Evolutionary conservation across 441 rosid species (phyloP).

Genomic region (Populus hybrid): DNA sequence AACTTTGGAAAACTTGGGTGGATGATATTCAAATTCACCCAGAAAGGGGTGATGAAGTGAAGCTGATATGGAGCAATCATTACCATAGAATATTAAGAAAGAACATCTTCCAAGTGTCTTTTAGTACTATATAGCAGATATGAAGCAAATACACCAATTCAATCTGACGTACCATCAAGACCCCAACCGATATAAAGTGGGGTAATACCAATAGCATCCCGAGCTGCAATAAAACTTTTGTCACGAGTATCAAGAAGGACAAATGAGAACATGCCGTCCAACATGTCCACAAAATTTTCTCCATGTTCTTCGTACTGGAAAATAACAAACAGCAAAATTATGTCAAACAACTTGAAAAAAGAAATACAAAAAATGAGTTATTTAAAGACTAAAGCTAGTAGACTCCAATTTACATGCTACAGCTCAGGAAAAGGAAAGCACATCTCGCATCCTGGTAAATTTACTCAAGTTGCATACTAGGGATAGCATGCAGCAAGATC

Average conservation of each 20-base stretch:
- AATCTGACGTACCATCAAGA: conserved; percentile 72
- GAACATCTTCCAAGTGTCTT: not conserved
- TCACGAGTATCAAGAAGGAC: conserved; percentile 89
- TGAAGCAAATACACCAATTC: conserved; percentile 2
- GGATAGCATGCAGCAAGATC: not conserved
- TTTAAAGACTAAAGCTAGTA: not conserved
- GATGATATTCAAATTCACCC: not conserved
- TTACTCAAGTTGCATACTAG: too few species aligned
- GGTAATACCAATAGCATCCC: conserved; percentile 98
- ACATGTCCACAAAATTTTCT: conserved; percentile 83
- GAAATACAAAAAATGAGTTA: not conserved
- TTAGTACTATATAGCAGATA: not conserved
- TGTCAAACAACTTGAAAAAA: not conserved
- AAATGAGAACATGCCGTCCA: conserved; percentile 99
- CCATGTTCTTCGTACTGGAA: conserved; percentile 92
- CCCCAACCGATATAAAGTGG: conserved; percentile 99
- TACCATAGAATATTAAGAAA: not conserved
- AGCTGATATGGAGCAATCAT: not conserved
- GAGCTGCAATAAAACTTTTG: conserved; percentile 91
- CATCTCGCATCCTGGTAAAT: too few species aligned
- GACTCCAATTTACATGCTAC: conserved; percentile 4
- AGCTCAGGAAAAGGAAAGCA: not conserved
- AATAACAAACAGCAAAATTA: conserved; percentile 4
- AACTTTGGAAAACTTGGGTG: too few species aligned
- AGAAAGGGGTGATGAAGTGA: not conserved